Percentiles rank a stretch among this genome's conserved stretches.
phyloP scores from a whole-genome alignment of 805 yeast species.

The Komagataella mondaviorum region DNA sequence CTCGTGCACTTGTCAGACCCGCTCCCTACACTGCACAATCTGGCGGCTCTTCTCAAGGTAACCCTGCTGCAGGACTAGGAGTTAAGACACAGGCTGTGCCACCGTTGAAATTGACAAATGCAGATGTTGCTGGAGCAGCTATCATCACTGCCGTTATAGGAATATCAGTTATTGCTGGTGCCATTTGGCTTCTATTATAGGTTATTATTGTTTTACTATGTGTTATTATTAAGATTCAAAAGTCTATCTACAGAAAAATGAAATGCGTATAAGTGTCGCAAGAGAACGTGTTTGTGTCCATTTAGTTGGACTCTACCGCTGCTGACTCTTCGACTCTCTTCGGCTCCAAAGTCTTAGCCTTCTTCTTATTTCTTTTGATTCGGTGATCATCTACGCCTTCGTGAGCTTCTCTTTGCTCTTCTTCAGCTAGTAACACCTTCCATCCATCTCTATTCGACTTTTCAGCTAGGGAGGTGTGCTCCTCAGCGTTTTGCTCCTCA shows the following conservation, averaged over 20 bases:
- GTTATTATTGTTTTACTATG: background rate
- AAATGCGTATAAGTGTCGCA: background rate
- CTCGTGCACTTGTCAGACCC: conserved; percentile 22
- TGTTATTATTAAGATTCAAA: background rate
- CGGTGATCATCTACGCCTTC: background rate
- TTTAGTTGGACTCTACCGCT: background rate
- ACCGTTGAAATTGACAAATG: conserved; percentile 27
- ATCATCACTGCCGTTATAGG: conserved; percentile 48
- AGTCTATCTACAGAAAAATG: background rate
- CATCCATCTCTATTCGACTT: conserved; percentile 7
- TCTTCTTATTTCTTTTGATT: conserved; percentile 1
- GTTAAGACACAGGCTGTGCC: conserved; percentile 20
- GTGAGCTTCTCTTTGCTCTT: background rate
- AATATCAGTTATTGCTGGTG: conserved; percentile 13
- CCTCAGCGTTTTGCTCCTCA: conserved; percentile 38
- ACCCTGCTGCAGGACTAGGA: conserved; percentile 52
- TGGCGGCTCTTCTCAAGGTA: conserved; percentile 64
- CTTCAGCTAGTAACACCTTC: conserved; percentile 1
- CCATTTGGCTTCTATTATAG: conserved; percentile 13
- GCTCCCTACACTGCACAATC: conserved; percentile 47
- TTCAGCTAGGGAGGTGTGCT: conserved; percentile 25
- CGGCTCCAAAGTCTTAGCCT: background rate
- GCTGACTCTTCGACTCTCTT: background rate
- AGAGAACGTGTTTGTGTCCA: background rate
- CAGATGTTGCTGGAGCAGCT: conserved; percentile 57